These are phyloP conservation scores for Lodderomyces orthopsilosis DNA, from an alignment of 1,139 yeast genomes.

Conservation along the genomic window DNA sequence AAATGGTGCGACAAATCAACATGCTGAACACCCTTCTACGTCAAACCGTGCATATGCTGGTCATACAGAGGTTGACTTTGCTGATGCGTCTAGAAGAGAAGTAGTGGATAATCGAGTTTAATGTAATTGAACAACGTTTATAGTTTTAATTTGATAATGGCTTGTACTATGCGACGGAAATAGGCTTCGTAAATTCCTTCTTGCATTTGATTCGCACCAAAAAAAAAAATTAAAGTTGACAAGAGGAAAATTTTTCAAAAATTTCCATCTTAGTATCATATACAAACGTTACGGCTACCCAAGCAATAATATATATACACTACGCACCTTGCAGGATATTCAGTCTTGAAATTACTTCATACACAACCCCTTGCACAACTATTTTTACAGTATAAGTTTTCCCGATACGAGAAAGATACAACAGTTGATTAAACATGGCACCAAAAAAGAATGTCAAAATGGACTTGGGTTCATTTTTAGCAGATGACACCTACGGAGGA, in stretches of 20 bases:
- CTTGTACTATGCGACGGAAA: background rate
- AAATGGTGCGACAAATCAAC: background rate
- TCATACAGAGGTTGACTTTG: constrained; percentile 6
- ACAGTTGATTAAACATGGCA: constrained; percentile 19
- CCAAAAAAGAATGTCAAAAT: constrained; percentile 45
- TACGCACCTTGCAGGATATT: background rate
- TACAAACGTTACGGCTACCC: background rate
- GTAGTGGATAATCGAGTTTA: constrained; percentile 30
- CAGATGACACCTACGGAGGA: constrained; percentile 47
- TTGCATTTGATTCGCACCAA: background rate
- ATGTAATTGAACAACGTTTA: background rate
- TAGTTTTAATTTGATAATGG: background rate
- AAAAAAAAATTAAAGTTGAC: background rate
- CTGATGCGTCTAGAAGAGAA: constrained; percentile 17
- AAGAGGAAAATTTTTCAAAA: constrained; percentile 1
- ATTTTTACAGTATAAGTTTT: background rate
- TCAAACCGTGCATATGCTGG: background rate
- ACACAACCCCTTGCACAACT: background rate
- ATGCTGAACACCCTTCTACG: background rate
- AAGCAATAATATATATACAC: background rate
- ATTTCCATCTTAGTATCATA: background rate
- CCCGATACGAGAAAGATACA: background rate
- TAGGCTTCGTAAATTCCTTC: background rate
- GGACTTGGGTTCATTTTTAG: constrained; percentile 52
- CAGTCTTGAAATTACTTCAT: background rate